Percentiles rank a stretch among this genome's conserved stretches.
Evolutionary conservation across 1,284 basidiomycete species (phyloP).

Genomic region (Apiotrichum veenhuisii): DNA sequence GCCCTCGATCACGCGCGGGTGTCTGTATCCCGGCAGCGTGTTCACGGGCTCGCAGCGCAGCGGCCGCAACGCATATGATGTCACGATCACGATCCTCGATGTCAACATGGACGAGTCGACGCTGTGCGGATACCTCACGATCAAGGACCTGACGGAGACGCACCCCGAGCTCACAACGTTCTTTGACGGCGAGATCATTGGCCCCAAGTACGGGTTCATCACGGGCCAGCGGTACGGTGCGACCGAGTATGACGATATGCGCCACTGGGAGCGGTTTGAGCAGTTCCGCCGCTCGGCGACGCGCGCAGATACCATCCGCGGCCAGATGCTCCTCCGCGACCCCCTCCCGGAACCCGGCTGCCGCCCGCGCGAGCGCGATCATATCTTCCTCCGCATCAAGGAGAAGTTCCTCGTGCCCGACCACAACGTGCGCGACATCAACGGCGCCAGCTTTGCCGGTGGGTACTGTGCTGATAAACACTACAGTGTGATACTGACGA

Average conservation of each 20-base stretch:
- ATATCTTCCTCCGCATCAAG: slow-evolving; percentile 90
- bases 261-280: slow-evolving; percentile 86
- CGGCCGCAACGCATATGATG: slow-evolving; percentile 78
- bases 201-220: slow-evolving; percentile 73
- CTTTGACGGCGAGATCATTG: slow-evolving; percentile 91
- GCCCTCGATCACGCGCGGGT: slow-evolving; percentile 68
- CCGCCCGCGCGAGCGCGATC: slow-evolving; percentile 45
- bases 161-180: slow-evolving; percentile 88
- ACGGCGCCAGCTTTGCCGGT: slow-evolving; percentile 93
- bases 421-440: slow-evolving; percentile 88
- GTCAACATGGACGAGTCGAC: slow-evolving; percentile 75
- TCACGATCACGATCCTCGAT: slow-evolving; percentile 74
- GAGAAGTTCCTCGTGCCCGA: slow-evolving; percentile 93
- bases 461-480: slow-evolving; percentile 36
- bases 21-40: slow-evolving; percentile 71
- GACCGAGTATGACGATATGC: slow-evolving; percentile 78
- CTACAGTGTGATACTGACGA: too few relatives aligned
- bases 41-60: slow-evolving; percentile 79
- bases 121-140: slow-evolving; percentile 81
- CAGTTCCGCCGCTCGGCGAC: slow-evolving; percentile 70
- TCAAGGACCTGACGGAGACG: slow-evolving; percentile 80
- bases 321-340: slow-evolving; percentile 67
- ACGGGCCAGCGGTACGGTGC: slow-evolving; percentile 77
- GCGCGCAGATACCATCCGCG: slow-evolving; percentile 60
- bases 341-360: slow-evolving; percentile 29